phyloP scores from a whole-genome alignment of 306 rosid genomes.

The Inga leiocalycina region DNA sequence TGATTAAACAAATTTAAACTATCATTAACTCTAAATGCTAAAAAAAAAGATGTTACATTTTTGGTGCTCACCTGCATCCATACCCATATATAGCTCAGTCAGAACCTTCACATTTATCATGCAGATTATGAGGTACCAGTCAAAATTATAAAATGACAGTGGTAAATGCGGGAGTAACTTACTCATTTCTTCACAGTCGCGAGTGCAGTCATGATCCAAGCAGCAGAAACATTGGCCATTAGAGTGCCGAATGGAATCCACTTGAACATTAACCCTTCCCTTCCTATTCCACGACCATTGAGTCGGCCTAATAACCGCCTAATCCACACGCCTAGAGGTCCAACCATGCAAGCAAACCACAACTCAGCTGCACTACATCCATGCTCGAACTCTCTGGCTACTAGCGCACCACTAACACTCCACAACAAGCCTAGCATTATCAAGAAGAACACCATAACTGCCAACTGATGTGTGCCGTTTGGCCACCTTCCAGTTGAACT shows the following conservation, averaged over 20 bases:
- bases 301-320: slow-evolving; percentile 74
- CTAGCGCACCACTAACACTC: slow-evolving; percentile 44
- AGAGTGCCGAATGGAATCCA: slow-evolving; percentile 86
- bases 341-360: slow-evolving; percentile 79
- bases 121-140: not conserved
- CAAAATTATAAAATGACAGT: no score
- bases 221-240: slow-evolving; percentile 58
- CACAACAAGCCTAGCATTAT: slow-evolving; percentile 52
- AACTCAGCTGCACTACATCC: slow-evolving; percentile 42
- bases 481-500: not conserved
- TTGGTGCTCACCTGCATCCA: slow-evolving; percentile 51
- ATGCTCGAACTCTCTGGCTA: slow-evolving; percentile 43
- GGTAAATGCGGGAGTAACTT: not conserved
- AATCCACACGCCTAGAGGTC: slow-evolving; percentile 83
- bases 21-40: no score
- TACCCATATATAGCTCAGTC: not conserved
- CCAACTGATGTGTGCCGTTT: slow-evolving; percentile 31
- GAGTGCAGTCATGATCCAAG: not conserved
- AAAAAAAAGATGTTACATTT: not conserved
- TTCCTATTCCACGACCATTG: slow-evolving; percentile 74
- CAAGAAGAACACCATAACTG: slow-evolving; percentile 39
- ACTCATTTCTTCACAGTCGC: not conserved
- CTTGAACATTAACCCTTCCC: slow-evolving; percentile 33
- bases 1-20: no score
- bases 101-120: slow-evolving; percentile 14